Evolutionary conservation across 495 filamentous ascomycete species (phyloP).

Genomic region (Daldinia concentrica): DNA sequence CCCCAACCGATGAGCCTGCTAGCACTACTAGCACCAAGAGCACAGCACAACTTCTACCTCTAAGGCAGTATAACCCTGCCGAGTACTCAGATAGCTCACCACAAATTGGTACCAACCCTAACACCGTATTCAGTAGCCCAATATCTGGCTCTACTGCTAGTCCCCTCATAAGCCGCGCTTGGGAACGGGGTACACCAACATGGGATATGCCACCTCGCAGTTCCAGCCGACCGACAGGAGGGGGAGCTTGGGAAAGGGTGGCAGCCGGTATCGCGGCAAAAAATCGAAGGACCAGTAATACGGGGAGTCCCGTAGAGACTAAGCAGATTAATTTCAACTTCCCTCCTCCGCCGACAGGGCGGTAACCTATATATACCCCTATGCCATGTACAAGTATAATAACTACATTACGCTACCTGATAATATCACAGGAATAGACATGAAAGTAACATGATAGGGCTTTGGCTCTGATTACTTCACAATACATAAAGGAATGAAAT

Average conservation of each 20-base stretch:
- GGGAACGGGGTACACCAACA: conserved; percentile 32
- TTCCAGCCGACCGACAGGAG: conserved; percentile 20
- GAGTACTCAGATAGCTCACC: conserved; percentile 49
- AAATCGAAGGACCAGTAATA: conserved; percentile 38
- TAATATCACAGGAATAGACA: neutral
- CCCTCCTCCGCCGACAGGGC: conserved; percentile 41
- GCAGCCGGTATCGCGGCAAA: conserved; percentile 25
- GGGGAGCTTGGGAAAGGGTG: conserved; percentile 38
- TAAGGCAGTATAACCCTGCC: conserved; percentile 53
- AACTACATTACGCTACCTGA: neutral
- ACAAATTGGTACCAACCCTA: conserved; percentile 20
- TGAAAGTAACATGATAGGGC: neutral
- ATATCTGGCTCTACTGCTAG: conserved; percentile 47
- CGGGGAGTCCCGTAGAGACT: conserved; percentile 46
- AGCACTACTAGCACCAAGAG: conserved; percentile 48
- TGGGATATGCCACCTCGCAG: conserved; percentile 30
- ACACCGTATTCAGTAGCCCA: conserved; percentile 45
- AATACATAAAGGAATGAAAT: neutral
- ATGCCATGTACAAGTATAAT: conserved; percentile 11
- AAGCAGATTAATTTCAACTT: conserved; percentile 44
- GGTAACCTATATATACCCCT: conserved; percentile 17
- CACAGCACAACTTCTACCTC: conserved; percentile 48
- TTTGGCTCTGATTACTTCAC: neutral
- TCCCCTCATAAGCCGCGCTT: conserved; percentile 46
- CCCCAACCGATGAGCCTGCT: conserved; percentile 46